phyloP scores from a whole-genome alignment of 352 stramenopile species.

The Globisporangium sylvaticum region DNA sequence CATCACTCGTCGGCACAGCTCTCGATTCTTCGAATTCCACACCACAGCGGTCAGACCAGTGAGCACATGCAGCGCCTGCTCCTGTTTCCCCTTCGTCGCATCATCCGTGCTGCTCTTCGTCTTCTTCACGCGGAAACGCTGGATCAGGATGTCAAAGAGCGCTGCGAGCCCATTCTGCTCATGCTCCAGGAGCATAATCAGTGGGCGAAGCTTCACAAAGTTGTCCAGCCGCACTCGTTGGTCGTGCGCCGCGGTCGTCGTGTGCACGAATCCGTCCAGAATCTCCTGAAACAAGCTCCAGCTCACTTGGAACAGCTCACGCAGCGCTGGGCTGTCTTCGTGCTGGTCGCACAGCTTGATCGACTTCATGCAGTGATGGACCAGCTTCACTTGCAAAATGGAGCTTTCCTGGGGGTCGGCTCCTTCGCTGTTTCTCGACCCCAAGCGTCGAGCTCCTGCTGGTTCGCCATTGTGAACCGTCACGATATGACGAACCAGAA shows the following conservation, averaged over 20 bases:
- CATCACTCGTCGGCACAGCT: constrained; percentile 51
- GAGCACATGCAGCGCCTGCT: constrained; percentile 42
- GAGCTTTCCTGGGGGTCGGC: constrained; percentile 11
- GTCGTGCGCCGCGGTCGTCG: constrained; percentile 19
- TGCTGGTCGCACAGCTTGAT: constrained; percentile 40
- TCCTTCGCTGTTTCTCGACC: neutral
- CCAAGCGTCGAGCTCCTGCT: neutral
- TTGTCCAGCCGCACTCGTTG: constrained; percentile 35
- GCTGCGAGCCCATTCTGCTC: constrained; percentile 46
- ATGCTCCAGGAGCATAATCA: constrained; percentile 43
- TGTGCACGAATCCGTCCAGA: constrained; percentile 39
- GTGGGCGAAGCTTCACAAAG: constrained; percentile 34
- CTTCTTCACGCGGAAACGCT: constrained; percentile 34
- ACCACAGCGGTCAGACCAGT: constrained; percentile 43
- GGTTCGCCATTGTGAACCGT: constrained; percentile 15
- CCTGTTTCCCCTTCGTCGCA: constrained; percentile 18
- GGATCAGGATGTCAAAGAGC: constrained; percentile 48
- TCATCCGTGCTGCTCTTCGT: neutral
- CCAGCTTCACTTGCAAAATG: constrained; percentile 43
- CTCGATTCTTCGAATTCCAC: constrained; percentile 47
- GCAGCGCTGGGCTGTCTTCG: constrained; percentile 6
- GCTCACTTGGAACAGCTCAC: constrained; percentile 54
- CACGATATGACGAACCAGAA: constrained; percentile 49
- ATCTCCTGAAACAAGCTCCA: constrained; percentile 60
- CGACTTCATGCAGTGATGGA: constrained; percentile 47